Base-by-base conservation (phyloP, 2,329 filamentous ascomycete species). In the Nemania abortiva region DNA sequence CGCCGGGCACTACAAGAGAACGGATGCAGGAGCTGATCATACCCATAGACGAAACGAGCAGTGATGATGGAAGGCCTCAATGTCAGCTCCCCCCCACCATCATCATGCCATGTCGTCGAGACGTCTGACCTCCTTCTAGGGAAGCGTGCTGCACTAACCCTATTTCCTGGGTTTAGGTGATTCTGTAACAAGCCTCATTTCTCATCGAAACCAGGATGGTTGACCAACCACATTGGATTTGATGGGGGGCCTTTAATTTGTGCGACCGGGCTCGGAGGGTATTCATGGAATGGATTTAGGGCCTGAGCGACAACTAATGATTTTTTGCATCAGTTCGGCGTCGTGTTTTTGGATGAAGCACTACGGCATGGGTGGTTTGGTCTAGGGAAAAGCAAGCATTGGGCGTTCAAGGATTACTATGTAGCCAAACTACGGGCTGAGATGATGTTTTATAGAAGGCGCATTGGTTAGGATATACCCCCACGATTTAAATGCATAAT, bases 141-240 rank as follows among this genome's bases (percentile, higher is more conserved):
- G 84, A 81, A 81, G 61, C 82, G 80, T 65, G 80, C 78, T 61
- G 75, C 83, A 63, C 78, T 80, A 42, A 84, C 83, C 52, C 77
- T 85, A 60, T 85, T 85, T 62, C 83, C 83, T 15, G 76, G 75
- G 20, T 77, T 77, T 47, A 47, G 42, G 42, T 47, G 42, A 47
- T 20, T 47, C 18, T 6, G n/a, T n/a, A 47, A 47, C 42, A 6
- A 47, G n/a, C 39, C 39, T 42, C 39, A 18, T 18, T 18, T 7
- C 18, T 47, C n/a, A 18, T 10, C 42, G n/a, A 47, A 47, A 47
- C 42, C 6, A 18, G 20, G 6, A 20, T 20, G 6, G 42, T 47
- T n/a, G 18, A 20, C 18, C 6, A 15, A 11, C 39, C 3, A 9
- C n/a, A 1, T 42, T 42, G 13, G 39, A 11, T 42, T 11, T 47